phyloP scores from a whole-genome alignment of 345 rosid genomes.

The Hypericum perforatum region DNA sequence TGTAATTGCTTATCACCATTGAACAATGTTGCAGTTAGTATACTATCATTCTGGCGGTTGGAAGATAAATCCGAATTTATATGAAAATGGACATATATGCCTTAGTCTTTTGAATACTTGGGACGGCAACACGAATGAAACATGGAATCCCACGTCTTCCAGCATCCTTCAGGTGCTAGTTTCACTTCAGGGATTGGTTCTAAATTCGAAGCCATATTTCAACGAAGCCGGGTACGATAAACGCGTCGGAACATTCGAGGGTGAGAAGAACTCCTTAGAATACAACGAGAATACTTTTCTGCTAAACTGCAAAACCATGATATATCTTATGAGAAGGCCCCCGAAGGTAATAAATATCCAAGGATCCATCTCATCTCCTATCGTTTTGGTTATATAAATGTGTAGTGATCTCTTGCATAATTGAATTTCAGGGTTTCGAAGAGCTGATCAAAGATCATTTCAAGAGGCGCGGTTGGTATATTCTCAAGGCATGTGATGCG shows the following conservation, averaged over 20 bases:
- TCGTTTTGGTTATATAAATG: no score
- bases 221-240: slow-evolving; percentile 98
- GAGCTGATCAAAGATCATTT: slow-evolving; percentile 73
- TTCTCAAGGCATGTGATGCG: slow-evolving; percentile 88
- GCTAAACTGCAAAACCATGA: slow-evolving; percentile 90
- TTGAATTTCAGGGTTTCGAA: slow-evolving; percentile 54
- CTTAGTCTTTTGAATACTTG: slow-evolving; percentile 97
- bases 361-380: no score
- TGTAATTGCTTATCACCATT: not conserved
- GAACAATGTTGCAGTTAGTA: slow-evolving; percentile 53
- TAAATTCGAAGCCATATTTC: slow-evolving; percentile 90
- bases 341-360: slow-evolving; percentile 48
- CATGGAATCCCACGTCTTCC: slow-evolving; percentile 84
- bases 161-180: slow-evolving; percentile 98
- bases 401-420: no score
- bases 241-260: slow-evolving; percentile 89
- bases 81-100: slow-evolving; percentile 94
- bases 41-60: slow-evolving; percentile 97
- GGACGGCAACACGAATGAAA: slow-evolving; percentile 94
- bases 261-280: slow-evolving; percentile 84
- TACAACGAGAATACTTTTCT: slow-evolving; percentile 91
- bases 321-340: slow-evolving; percentile 77
- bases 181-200: slow-evolving; percentile 93
- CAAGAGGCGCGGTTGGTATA: slow-evolving; percentile 68
- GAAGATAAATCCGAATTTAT: slow-evolving; percentile 89